Base-by-base conservation (phyloP, 1,139 yeast species). In the Taphrina communis region DNA sequence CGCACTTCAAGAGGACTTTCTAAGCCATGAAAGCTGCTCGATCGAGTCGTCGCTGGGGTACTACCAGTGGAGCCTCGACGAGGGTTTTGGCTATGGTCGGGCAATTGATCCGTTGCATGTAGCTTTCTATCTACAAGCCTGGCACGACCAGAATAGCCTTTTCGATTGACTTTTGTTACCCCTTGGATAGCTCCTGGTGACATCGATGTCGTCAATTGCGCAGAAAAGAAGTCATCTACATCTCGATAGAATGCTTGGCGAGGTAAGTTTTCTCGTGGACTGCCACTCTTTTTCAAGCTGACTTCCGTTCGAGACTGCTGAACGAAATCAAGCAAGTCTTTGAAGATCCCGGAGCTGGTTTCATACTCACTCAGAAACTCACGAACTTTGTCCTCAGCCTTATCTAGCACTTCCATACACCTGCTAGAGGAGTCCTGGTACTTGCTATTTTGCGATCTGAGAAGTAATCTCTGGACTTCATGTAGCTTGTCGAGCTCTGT, bases 11-110 rank as follows among this genome's bases (percentile, higher is more conserved):
- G 9, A 11, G 51, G 51, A n/a, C 17, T 46, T 46, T 12, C 51
- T 6, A 46, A 12, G 51, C 51, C 51, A 9, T 12, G 11, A 46
- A 12, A 46, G 51, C 25, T n/a, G 51, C 51, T 46, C n/a, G 51
- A n/a, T 1, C 25, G 19, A 46, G 11, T 19, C 25, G 25, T 17
- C 11, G 51, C 3, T n/a, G 25, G 19, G 2, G 3, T n/a, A 6
- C 51, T 46, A n/a, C 51, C 51, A 2, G 51, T n/a, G 11, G 51
- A 46, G 3, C 51, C 51, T 9, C 42, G 14, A 14, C 42, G 14
- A 39, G 42, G 42, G 3, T 14, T 39, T 2, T 6, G 2, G 14
- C 2, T 9, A 11, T 14, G 6, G 3, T 39, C 42, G 1, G 14
- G 42, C 0, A 6, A 39, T 4, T 2, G 51, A 1, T 19, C 25